Base-by-base conservation (phyloP, 768 basidiomycete genomes). In the Leucocoprinus birnbaumii region DNA sequence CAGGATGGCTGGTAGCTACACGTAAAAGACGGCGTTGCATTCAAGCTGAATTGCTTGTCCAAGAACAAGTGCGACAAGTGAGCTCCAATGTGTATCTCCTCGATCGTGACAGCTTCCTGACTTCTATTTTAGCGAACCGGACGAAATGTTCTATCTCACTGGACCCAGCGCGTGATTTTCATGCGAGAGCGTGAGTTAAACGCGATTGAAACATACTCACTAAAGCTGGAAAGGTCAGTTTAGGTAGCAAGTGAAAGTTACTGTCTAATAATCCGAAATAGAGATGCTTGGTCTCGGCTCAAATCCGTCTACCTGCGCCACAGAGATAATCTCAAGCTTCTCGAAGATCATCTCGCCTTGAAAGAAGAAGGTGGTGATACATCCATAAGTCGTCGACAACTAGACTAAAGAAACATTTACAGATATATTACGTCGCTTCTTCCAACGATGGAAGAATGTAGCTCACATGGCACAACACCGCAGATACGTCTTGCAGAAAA, bases 281-380 rank as follows among this genome's bases (percentile, higher is more conserved):
- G 54, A 21, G 40, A 48, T 42, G 40, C 48, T 48, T 55, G 54
- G 54, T 34, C 25, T 16, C 54, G 54, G 7, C 43, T 55, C 38
- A 55, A 49, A 10, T 22, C 40, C 34, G 40, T 26, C 13, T 41
- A 34, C 18, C n/a, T 16, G 16, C 54, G 54, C 10, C 47, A 43
- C 27, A 41, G 35, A 18, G 54, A 55, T 24, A 55, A 42, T 22
- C 21, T 43, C 2, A 44, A n/a, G 16, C 54, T 94, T n/a, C 83
- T 94, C 80, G 86, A 91, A 63, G 92, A 89, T 63, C 89, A 91
- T 67, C 80, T 85, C 54, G 79, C 87, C 57, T 84, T 94, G 43
- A 91, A 89, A 67, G 80, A 80, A 42, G 89, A 91, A 77, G 91
- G 91, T 84, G 62, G 35, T 69, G 38, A 14, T 13, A 35, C 56